Evolutionary conservation across 2,329 filamentous ascomycete species (phyloP).

Genomic region (Penicillium sp.): DNA sequence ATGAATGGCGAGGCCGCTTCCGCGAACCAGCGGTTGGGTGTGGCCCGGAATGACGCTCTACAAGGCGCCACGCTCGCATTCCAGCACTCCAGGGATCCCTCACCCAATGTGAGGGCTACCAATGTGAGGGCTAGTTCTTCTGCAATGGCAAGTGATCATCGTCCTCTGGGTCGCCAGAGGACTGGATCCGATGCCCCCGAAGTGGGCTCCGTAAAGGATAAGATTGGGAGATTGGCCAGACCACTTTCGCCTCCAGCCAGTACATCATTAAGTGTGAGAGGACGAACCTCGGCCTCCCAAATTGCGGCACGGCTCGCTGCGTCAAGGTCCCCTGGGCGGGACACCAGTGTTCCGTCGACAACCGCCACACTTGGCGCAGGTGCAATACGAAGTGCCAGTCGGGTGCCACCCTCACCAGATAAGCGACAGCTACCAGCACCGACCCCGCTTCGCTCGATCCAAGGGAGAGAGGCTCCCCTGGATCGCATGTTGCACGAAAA

Average conservation of each 20-base stretch:
- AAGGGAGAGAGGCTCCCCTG: background rate
- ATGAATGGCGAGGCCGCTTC: constrained; percentile 34
- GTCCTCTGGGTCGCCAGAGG: constrained; percentile 13
- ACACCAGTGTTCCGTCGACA: constrained; percentile 11
- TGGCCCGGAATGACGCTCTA: constrained; percentile 30
- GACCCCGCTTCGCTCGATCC: constrained; percentile 22
- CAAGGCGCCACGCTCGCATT: constrained; percentile 41
- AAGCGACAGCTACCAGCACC: constrained; percentile 25
- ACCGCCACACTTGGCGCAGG: constrained; percentile 18
- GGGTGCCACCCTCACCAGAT: constrained; percentile 13
- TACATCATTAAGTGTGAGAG: constrained; percentile 6
- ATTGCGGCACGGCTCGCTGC: constrained; percentile 39
- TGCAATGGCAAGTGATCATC: constrained; percentile 21
- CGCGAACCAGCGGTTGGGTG: constrained; percentile 30
- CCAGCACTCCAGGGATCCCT: constrained; percentile 21
- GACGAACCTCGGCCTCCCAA: constrained; percentile 22
- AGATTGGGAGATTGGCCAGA: constrained; percentile 35
- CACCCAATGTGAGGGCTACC: constrained; percentile 15
- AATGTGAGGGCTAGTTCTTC: constrained; percentile 14
- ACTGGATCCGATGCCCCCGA: constrained; percentile 29
- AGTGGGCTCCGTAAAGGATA: constrained; percentile 39
- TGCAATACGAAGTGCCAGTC: constrained; percentile 20
- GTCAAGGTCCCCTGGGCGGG: constrained; percentile 26
- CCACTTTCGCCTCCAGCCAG: constrained; percentile 16
- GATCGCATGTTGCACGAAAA: constrained; percentile 15